Evolutionary conservation across 2,329 filamentous ascomycete species (phyloP).

Genomic region (Fusarium armeniacum): DNA sequence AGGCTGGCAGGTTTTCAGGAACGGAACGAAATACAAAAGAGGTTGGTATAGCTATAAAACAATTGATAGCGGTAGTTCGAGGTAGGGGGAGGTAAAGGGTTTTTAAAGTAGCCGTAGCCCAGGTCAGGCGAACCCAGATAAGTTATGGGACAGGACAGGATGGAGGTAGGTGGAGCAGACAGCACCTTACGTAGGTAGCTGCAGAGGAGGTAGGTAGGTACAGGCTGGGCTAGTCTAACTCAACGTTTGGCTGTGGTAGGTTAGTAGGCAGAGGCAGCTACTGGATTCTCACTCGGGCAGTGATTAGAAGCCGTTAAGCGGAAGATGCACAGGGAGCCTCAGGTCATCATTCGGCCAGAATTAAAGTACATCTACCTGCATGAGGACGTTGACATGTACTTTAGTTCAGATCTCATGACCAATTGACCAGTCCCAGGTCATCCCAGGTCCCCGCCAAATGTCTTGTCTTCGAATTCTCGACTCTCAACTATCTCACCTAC

Average conservation of each 20-base stretch:
- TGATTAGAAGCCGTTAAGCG: conserved; percentile 40
- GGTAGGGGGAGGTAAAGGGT: conserved; percentile 39
- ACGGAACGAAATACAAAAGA: conserved; percentile 5
- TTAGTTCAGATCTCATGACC: conserved; percentile 24
- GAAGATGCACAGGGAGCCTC: conserved; percentile 37
- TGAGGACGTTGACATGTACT: conserved; percentile 31
- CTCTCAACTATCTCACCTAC: conserved; percentile 24
- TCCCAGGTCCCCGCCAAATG: conserved; percentile 28
- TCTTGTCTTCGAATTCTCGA: conserved; percentile 17
- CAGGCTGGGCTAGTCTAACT: conserved; percentile 14
- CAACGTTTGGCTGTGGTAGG: conserved; percentile 15
- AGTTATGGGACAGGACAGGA: conserved; percentile 36
- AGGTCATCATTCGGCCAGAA: conserved; percentile 28
- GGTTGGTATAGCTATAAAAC: conserved; percentile 11
- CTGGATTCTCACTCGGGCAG: not conserved
- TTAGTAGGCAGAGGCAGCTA: not conserved
- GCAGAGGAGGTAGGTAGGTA: conserved; percentile 31
- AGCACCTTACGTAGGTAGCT: conserved; percentile 29
- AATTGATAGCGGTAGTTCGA: conserved; percentile 19
- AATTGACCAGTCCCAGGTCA: conserved; percentile 37
- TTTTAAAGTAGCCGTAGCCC: conserved; percentile 44
- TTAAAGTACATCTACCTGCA: conserved; percentile 41
- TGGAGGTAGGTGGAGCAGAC: conserved; percentile 45
- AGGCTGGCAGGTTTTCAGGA: conserved; percentile 10
- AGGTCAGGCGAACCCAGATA: conserved; percentile 20